Conservation (phyloP, 2,329 filamentous ascomycete genomes). For the Albifimbria verrucaria region DNA sequence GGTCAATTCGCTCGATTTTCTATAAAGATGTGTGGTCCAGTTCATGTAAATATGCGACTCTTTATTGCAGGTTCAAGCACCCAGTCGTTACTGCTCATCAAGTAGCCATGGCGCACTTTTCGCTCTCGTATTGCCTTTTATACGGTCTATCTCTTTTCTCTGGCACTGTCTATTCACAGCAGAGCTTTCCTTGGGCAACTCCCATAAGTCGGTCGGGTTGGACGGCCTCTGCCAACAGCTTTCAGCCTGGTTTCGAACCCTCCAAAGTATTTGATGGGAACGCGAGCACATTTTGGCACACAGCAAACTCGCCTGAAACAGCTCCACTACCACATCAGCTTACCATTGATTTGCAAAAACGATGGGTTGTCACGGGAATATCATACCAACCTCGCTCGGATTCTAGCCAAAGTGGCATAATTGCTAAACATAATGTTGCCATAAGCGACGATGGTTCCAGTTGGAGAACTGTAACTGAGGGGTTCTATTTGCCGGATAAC, state of each 20-base stretch:
- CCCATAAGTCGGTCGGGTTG: background rate
- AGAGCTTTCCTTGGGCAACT: background rate
- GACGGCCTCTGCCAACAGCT: slow-evolving; percentile 1
- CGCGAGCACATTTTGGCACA: background rate
- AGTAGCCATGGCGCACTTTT: background rate
- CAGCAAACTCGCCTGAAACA: background rate
- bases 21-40: too few relatives aligned
- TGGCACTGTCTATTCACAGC: background rate
- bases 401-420: background rate
- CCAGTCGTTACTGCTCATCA: background rate
- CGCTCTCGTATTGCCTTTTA: background rate
- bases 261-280: background rate
- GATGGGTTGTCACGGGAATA: background rate
- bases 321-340: background rate
- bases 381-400: background rate
- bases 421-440: background rate
- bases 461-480: background rate
- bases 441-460: background rate
- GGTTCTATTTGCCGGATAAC: background rate
- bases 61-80: background rate
- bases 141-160: background rate
- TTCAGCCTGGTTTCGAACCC: slow-evolving; percentile 1
- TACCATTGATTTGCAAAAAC: background rate
- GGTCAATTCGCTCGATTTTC: too few relatives aligned
- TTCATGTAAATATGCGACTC: background rate